Percentiles rank a stretch among this genome's conserved stretches.
phyloP scores from a whole-genome alignment of 139 green algal genomes.

The Spirogloea muscicola region DNA sequence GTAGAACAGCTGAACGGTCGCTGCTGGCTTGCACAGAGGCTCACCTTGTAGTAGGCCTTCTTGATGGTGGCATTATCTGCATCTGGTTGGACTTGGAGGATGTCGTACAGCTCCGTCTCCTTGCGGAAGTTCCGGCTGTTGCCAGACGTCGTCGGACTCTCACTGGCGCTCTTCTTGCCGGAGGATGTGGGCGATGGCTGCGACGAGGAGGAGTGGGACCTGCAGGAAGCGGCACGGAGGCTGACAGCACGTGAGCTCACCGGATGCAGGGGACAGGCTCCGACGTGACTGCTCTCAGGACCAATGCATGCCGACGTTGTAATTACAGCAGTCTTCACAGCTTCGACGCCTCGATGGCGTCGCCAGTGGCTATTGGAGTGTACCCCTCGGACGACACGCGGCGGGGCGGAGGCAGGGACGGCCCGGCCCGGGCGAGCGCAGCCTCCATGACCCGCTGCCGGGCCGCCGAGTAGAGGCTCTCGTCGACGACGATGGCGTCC shows the following conservation, averaged over 20 bases:
- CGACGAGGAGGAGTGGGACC: slow-evolving; percentile 6
- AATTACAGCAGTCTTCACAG: too few relatives aligned
- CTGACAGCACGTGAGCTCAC: too few relatives aligned
- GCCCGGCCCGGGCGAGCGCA: not conserved
- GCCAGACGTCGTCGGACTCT: too few relatives aligned
- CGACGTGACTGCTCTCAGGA: not conserved
- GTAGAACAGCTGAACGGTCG: too few relatives aligned
- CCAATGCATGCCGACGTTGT: too few relatives aligned
- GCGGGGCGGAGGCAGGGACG: too few relatives aligned
- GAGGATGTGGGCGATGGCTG: not conserved
- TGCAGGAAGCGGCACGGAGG: not conserved
- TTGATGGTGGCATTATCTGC: slow-evolving; percentile 50
- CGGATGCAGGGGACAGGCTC: not conserved
- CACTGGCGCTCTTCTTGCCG: not conserved
- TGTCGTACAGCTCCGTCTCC: slow-evolving; percentile 68
- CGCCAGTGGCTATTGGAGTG: too few relatives aligned
- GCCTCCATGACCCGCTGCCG: slow-evolving; percentile 29
- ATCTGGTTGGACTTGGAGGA: slow-evolving; percentile 77
- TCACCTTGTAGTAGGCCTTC: slow-evolving; percentile 58
- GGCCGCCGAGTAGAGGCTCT: slow-evolving; percentile 26
- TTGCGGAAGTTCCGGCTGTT: slow-evolving; percentile 1
- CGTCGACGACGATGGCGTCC: slow-evolving; percentile 21
- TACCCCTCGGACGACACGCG: too few relatives aligned
- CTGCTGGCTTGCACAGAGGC: too few relatives aligned
- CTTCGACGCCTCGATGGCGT: too few relatives aligned